Conservation (phyloP, 2,329 filamentous ascomycete species). For the Rutstroemia sp. region DNA sequence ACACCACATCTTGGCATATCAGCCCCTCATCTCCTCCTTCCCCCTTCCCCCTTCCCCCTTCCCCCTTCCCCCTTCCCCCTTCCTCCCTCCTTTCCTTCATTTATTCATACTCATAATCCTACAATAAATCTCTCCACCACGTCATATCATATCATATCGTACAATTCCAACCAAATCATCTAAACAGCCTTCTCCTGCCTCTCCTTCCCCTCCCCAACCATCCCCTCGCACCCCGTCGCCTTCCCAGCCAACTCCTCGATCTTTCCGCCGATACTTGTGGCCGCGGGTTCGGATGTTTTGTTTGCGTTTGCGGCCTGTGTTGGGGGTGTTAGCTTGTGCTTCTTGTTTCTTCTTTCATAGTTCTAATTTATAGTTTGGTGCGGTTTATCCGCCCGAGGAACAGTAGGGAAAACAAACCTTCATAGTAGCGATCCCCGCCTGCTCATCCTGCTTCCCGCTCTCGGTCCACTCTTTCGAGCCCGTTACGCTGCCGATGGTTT, state of each 20-base stretch:
- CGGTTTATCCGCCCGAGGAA: no score
- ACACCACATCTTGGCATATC: neutral
- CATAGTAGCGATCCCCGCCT: constrained; percentile 54
- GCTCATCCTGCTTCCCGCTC: constrained; percentile 58
- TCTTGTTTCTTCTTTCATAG: neutral
- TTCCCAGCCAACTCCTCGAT: constrained; percentile 58
- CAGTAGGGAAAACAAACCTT: constrained; percentile 11
- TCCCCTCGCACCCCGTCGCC: constrained; percentile 59
- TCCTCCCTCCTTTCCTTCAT: neutral
- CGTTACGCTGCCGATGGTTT: constrained; percentile 44
- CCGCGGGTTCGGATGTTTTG: constrained; percentile 11
- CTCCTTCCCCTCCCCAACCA: constrained; percentile 54
- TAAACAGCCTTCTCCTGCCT: constrained; percentile 31
- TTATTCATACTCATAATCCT: neutral
- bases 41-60: no score
- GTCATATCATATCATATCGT: neutral
- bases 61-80: neutral
- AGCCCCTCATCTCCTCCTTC: no score
- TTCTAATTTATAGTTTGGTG: no score
- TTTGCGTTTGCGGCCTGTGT: constrained; percentile 12
- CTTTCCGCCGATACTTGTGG: constrained; percentile 37
- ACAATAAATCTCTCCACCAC: neutral
- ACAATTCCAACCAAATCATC: neutral
- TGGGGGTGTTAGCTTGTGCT: neutral
- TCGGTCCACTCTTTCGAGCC: constrained; percentile 56